Percentiles rank a stretch among this genome's conserved stretches.
These are phyloP conservation scores for Collybia mongolica DNA, from an alignment of 768 basidiomycete species.

Conservation along the genomic window DNA sequence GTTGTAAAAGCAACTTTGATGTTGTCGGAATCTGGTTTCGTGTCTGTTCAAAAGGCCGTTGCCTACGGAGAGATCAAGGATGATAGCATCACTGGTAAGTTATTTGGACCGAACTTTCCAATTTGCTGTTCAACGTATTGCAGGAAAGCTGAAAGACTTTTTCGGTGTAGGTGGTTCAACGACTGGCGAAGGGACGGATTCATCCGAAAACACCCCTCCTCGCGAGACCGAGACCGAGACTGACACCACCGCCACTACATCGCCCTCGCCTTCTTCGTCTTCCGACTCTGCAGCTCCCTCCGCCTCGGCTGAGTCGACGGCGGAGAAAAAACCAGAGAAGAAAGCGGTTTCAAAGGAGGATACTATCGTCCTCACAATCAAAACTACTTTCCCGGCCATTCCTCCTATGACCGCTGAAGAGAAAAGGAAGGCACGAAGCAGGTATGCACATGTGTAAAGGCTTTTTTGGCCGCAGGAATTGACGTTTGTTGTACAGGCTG, in stretches of 20 bases:
- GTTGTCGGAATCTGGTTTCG: conserved; percentile 85
- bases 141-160: conserved; percentile 85
- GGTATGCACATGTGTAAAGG: conserved; percentile 45
- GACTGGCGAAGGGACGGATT: conserved; percentile 35
- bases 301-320: conserved; percentile 34
- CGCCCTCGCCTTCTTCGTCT: conserved; percentile 23
- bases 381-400: conserved; percentile 61
- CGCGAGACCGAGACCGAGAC: conserved; percentile 29
- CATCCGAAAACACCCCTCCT: conserved; percentile 43
- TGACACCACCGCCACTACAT: too few relatives aligned
- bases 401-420: conserved; percentile 76
- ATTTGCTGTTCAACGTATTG: conserved; percentile 8
- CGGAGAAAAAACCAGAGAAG: conserved; percentile 34
- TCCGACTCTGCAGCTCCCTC: conserved; percentile 28
- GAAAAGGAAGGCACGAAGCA: conserved; percentile 70
- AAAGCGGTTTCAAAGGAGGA: conserved; percentile 45
- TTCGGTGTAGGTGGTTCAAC: conserved; percentile 66
- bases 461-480: not conserved
- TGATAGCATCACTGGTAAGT: conserved; percentile 69
- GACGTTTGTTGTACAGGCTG: conserved; percentile 48
- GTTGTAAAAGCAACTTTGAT: conserved; percentile 83
- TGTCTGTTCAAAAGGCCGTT: conserved; percentile 76
- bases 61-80: conserved; percentile 81
- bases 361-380: conserved; percentile 67
- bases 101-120: not conserved